Percentiles rank a stretch among this genome's conserved stretches.
These are phyloP conservation scores for Blechomonas ayalai DNA, from an alignment of 208 protist species.

Conservation along the genomic window DNA sequence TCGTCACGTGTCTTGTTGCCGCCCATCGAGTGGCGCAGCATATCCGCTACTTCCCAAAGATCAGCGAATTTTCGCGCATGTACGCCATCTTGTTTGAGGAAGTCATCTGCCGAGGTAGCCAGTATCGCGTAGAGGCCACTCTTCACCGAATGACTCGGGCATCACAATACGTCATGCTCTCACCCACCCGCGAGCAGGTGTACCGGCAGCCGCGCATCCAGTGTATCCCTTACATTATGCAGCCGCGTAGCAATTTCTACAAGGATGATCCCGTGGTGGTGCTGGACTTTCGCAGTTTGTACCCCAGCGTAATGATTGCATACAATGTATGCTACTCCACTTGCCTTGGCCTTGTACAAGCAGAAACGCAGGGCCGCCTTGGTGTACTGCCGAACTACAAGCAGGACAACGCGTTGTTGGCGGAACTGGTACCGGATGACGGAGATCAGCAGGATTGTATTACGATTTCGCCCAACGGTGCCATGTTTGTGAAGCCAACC, in stretches of 20 bases:
- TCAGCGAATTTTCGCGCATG: conserved; percentile 62
- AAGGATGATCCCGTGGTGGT: conserved; percentile 93
- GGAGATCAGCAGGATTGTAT: conserved; percentile 21
- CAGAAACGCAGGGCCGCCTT: conserved; percentile 25
- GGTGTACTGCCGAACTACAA: conserved; percentile 58
- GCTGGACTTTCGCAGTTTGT: conserved; percentile 99
- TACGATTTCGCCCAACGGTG: conserved; percentile 64
- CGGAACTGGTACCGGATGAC: conserved; percentile 79
- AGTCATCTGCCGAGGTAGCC: conserved; percentile 68
- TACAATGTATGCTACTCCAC: conserved; percentile 99
- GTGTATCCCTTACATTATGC: conserved; percentile 75
- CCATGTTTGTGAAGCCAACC: conserved; percentile 55
- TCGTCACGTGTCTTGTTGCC: conserved; percentile 29
- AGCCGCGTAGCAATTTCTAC: conserved; percentile 67
- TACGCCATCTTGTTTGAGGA: conserved; percentile 75
- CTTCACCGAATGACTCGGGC: conserved; percentile 64
- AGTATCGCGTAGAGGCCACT: conserved; percentile 84
- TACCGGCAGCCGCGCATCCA: conserved; percentile 61
- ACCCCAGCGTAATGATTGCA: conserved; percentile 99
- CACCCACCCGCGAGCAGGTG: conserved; percentile 46
- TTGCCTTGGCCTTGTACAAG: conserved; percentile 60
- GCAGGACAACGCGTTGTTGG: conserved; percentile 27
- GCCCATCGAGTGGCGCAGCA: conserved; percentile 46
- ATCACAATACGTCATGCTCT: conserved; percentile 58
- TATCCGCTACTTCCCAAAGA: conserved; percentile 52